Conservation (phyloP, 805 yeast species). For the Barnettozyma vustinii region DNA sequence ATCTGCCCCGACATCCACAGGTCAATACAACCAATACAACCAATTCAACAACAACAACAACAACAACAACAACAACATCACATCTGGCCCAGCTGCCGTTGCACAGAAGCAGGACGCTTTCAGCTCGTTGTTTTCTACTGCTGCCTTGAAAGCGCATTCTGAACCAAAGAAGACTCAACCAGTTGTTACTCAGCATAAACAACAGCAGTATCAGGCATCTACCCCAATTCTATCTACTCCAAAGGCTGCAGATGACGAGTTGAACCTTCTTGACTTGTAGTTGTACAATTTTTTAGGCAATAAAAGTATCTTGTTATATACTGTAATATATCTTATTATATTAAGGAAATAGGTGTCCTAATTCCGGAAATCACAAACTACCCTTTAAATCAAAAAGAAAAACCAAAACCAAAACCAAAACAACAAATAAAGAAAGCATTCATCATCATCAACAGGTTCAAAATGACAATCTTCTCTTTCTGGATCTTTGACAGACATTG, state of each 20-base stretch:
- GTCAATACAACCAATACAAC: conserved; percentile 5
- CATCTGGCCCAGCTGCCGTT: conserved; percentile 32
- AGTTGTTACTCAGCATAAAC: background rate
- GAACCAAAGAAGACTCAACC: conserved; percentile 6
- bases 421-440: background rate
- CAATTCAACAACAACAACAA: conserved; percentile 11
- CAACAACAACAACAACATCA: conserved; percentile 16
- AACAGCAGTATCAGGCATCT: background rate
- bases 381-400: background rate
- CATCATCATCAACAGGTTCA: background rate
- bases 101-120: conserved; percentile 57
- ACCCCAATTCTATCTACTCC: background rate
- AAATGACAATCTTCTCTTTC: conserved; percentile 73
- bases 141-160: conserved; percentile 40
- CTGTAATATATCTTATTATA: no score
- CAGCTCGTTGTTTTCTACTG: conserved; percentile 62
- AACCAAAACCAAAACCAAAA: background rate
- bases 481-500: conserved; percentile 93
- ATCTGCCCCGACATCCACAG: conserved; percentile 12
- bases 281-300: background rate
- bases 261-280: conserved; percentile 13
- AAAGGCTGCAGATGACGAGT: conserved; percentile 9
- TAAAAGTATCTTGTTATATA: background rate
- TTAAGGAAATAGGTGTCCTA: background rate
- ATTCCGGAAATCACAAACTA: background rate